Evolutionary conservation across 805 yeast genomes (phyloP), one percentile per base, ranked within the genome.

Genomic region (Yarrowia keelungensis): DNA sequence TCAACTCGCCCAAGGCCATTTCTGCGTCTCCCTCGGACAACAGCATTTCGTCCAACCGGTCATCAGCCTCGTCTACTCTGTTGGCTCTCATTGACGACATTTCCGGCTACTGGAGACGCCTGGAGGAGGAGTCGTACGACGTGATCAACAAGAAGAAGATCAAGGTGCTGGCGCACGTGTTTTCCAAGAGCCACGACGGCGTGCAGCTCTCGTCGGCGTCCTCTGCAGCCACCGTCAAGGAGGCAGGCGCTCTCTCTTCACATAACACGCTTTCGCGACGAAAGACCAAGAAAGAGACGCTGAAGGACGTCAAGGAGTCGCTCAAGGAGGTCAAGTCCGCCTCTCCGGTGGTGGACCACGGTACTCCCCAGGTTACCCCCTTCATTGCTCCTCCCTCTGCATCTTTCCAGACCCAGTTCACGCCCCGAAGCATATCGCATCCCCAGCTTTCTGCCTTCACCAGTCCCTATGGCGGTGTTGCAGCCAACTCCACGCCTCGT

Each of bases 101-200:
- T 47, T 38, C 67, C 14, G 68, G 53, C 50, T 65, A 51, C 45
- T 65, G 68, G 68, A 5, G 51, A 14, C 59, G 61, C 1, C 36
- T 65, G 38, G 68, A 65, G 35, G 68, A 50, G 26, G 61, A 50
- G 39, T 65, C 68, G 4, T 51, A 65, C 43, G 68, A 65, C n/a
- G 61, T 65, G 35, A 65, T 65, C 45, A 51, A 50, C 68, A 51
- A 50, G 43, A 53, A 50, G 49, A 65, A 53, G 38, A 53, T 65
- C 50, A 65, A 45, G 51, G 68, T 53, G n/a, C 14, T 65, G 47
- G 68, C 68, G 0, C 68, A 65, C 16, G 61, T 53, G 19, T 65
- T 65, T 14, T 32, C 50, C 51, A 59, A 59, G 51, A 16, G 16
- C 14, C 65, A 59, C 15, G 65, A 59, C 10, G 51, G 51, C 8